Conservation (phyloP, 345 rosid species). For the Dovyalis caffra region DNA sequence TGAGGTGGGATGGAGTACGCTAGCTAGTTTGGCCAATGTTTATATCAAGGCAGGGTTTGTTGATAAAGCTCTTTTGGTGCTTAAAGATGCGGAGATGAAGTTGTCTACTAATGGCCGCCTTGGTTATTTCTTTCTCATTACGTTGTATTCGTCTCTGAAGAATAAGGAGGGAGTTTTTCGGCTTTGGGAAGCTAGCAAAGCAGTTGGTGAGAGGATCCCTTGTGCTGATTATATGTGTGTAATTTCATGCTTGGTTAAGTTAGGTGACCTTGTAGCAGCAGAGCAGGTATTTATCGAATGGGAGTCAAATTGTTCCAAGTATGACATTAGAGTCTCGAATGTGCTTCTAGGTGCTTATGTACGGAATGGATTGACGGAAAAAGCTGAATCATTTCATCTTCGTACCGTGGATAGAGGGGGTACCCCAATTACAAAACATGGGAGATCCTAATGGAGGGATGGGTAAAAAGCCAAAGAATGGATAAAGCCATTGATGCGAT, state of each 20-base stretch:
- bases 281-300: conserved; percentile 47
- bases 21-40: conserved; percentile 48
- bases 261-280: conserved; percentile 40
- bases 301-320: conserved; percentile 43
- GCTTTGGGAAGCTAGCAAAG: conserved; percentile 50
- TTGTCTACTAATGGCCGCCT: conserved; percentile 38
- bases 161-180: conserved; percentile 46
- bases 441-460: conserved; percentile 70
- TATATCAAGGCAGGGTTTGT: conserved; percentile 43
- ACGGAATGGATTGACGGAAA: conserved; percentile 36
- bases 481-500: conserved; percentile 55
- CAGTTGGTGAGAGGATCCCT: conserved; percentile 42
- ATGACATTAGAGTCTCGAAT: conserved; percentile 58
- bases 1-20: conserved; percentile 58
- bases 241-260: conserved; percentile 48
- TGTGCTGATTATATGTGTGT: conserved; percentile 54
- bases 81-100: conserved; percentile 46
- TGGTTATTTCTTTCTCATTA: conserved; percentile 53
- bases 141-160: conserved; percentile 39
- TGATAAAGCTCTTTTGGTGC: conserved; percentile 42
- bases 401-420: conserved; percentile 53
- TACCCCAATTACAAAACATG: conserved; percentile 71
- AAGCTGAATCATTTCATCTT: conserved; percentile 47
- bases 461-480: conserved; percentile 47
- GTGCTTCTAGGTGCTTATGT: conserved; percentile 56